Evolutionary conservation across 1,284 basidiomycete species (phyloP).

Genomic region (Cryptococcus sp.): DNA sequence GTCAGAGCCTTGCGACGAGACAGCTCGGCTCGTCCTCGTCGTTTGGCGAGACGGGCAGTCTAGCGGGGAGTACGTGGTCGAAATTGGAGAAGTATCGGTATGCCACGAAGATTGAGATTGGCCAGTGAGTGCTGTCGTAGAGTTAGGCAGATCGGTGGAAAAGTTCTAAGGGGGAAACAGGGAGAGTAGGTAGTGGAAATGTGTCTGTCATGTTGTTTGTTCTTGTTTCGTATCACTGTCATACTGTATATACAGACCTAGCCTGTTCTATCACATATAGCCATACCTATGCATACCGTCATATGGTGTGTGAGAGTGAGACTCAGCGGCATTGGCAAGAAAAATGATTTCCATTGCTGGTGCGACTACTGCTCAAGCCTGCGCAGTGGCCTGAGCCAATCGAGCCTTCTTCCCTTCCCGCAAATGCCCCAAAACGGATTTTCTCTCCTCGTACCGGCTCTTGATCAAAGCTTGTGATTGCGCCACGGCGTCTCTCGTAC

Average conservation of each 20-base stretch:
- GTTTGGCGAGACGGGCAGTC: neutral
- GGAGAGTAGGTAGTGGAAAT: too few species aligned
- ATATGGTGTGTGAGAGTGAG: neutral
- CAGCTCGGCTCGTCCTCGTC: neutral
- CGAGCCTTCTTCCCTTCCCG: slow-evolving; percentile 2
- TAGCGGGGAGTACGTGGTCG: slow-evolving; percentile 8
- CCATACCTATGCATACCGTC: neutral
- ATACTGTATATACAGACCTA: too few species aligned
- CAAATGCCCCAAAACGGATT: slow-evolving; percentile 4
- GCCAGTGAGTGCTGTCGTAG: too few species aligned
- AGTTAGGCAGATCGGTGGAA: too few species aligned
- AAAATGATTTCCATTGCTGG: too few species aligned
- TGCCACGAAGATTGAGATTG: neutral
- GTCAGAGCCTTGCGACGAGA: neutral
- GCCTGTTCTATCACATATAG: neutral
- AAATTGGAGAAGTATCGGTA: slow-evolving; percentile 22
- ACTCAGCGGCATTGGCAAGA: too few species aligned
- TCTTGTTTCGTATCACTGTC: too few species aligned
- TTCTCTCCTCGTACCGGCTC: neutral
- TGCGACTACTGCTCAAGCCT: too few species aligned
- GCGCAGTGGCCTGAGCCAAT: too few species aligned
- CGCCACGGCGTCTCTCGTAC: neutral
- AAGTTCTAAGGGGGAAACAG: too few species aligned
- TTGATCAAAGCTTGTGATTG: neutral
- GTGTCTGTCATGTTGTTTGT: too few species aligned